A percentile compares a stretch with the other conserved stretches of the same genome.
Evolutionary conservation across 768 basidiomycete species (phyloP).

Genomic region (Hemileccinum impolitum): DNA sequence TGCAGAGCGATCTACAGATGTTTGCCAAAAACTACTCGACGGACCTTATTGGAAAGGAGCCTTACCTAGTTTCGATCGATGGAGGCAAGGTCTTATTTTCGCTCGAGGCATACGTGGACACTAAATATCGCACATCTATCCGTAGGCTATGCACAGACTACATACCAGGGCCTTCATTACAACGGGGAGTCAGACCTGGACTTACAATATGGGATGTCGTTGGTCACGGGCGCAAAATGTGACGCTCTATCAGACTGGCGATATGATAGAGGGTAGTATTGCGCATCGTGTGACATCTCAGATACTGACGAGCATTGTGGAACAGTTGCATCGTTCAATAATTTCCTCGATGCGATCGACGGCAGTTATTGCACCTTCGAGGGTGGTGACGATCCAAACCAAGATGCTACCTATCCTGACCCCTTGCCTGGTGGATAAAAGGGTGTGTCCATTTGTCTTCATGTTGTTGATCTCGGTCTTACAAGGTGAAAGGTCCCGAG

Average conservation of each 20-base stretch:
- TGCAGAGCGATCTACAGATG: conserved; percentile 29
- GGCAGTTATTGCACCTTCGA: conserved; percentile 36
- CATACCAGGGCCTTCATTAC: conserved; percentile 9
- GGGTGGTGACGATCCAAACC: conserved; percentile 30
- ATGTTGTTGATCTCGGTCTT: neutral
- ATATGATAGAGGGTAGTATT: conserved; percentile 19
- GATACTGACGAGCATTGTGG: neutral
- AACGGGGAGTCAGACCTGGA: conserved; percentile 32
- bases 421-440: conserved; percentile 7
- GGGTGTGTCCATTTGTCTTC: conserved; percentile 10
- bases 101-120: neutral
- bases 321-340: conserved; percentile 33
- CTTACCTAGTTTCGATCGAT: conserved; percentile 31
- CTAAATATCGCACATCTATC: neutral
- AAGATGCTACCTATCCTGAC: conserved; percentile 29
- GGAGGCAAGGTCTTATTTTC: conserved; percentile 23
- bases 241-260: conserved; percentile 33
- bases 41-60: conserved; percentile 21
- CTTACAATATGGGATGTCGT: conserved; percentile 29
- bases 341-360: conserved; percentile 37
- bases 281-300: neutral
- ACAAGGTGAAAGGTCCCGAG: conserved; percentile 10
- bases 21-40: conserved; percentile 24
- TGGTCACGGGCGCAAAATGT: conserved; percentile 23
- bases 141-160: conserved; percentile 27